These are phyloP conservation scores for Neurospora discreta DNA, from an alignment of 495 filamentous ascomycete species.

Conservation along the genomic window DNA sequence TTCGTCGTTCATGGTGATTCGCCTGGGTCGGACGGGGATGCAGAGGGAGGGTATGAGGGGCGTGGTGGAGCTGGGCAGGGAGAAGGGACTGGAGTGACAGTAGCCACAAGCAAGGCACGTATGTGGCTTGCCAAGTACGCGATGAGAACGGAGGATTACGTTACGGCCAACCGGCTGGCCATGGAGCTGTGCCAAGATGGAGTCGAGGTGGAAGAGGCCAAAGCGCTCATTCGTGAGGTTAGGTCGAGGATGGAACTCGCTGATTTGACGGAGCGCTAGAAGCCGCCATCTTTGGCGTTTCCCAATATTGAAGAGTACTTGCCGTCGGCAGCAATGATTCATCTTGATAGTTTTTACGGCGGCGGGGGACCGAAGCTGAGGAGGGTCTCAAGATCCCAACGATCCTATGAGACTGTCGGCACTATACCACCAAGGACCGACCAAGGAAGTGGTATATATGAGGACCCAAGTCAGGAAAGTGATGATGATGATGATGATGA, in stretches of 20 bases:
- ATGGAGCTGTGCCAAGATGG: conserved; percentile 93
- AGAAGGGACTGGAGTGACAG: conserved; percentile 63
- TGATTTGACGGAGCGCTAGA: conserved; percentile 21
- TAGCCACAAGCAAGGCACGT: conserved; percentile 78
- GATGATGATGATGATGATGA: neutral
- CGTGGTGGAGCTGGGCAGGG: neutral
- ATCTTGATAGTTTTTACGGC: neutral
- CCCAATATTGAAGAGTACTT: neutral
- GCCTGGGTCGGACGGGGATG: conserved; percentile 32
- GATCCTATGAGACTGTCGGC: neutral
- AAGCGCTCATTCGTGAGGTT: conserved; percentile 84
- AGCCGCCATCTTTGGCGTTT: conserved; percentile 6
- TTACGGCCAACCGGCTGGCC: conserved; percentile 67
- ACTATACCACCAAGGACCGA: neutral
- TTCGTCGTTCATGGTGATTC: conserved; percentile 35
- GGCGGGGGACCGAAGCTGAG: neutral
- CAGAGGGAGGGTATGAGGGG: conserved; percentile 26
- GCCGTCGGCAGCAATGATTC: neutral
- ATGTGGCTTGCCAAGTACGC: conserved; percentile 88
- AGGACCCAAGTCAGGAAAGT: neutral
- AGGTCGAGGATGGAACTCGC: conserved; percentile 62
- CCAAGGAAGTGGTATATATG: neutral
- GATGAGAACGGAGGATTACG: conserved; percentile 60
- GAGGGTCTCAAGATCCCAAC: neutral
- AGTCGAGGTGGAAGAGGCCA: conserved; percentile 94